Evolutionary conservation across 2,329 filamentous ascomycete genomes (phyloP).

Genomic region (Fusarium sp.): DNA sequence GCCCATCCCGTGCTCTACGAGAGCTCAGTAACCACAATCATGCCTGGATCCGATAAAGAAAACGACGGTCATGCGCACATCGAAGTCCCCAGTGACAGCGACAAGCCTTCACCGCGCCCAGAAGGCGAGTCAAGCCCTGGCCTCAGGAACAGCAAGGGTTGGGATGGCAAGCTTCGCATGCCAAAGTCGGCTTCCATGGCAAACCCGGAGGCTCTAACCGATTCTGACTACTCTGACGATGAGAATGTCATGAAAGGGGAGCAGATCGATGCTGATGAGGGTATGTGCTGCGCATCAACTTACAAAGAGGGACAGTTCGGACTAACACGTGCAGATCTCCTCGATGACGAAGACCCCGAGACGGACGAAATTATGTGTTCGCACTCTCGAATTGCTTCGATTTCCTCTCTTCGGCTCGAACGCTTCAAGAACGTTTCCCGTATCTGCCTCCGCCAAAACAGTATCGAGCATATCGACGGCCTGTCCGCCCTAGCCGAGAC

Average conservation of each 20-base stretch:
- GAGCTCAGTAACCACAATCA: conserved; percentile 36
- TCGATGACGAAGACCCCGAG: conserved; percentile 68
- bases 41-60: conserved; percentile 55
- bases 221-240: conserved; percentile 84
- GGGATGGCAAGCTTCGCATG: conserved; percentile 85
- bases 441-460: conserved; percentile 92
- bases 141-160: conserved; percentile 72
- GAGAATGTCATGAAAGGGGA: conserved; percentile 75
- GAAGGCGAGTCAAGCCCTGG: conserved; percentile 58
- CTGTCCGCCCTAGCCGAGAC: conserved; percentile 72
- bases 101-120: conserved; percentile 50
- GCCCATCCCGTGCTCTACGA: neutral
- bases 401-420: conserved; percentile 80
- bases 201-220: conserved; percentile 84
- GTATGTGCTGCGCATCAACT: conserved; percentile 51
- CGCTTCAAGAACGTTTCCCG: conserved; percentile 80
- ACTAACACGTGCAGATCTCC: conserved; percentile 58
- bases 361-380: conserved; percentile 86
- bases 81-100: conserved; percentile 59
- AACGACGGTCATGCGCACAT: conserved; percentile 55
- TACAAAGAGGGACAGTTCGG: neutral
- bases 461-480: conserved; percentile 81
- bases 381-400: conserved; percentile 84
- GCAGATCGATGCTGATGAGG: conserved; percentile 83
- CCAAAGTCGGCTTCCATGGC: conserved; percentile 68